Evolutionary conservation across 805 yeast species (phyloP).

Genomic region (Maudiozyma saulgeensis): DNA sequence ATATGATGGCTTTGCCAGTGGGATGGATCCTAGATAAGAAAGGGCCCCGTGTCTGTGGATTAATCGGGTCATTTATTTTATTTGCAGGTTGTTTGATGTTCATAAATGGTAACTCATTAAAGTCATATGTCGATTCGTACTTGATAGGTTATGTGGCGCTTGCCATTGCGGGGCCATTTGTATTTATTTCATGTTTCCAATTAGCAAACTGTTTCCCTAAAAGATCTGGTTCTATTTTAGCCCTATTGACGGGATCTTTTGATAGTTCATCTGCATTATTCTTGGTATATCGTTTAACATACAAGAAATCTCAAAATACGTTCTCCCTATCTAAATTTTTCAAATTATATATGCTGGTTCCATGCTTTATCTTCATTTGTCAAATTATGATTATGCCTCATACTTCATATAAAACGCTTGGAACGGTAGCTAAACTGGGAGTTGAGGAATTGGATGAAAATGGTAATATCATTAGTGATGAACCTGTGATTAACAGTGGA

Average conservation of each 20-base stretch:
- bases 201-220: conserved; percentile 79
- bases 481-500: background rate
- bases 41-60: conserved; percentile 76
- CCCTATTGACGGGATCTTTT: conserved; percentile 85
- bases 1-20: conserved; percentile 71
- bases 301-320: conserved; percentile 31
- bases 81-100: conserved; percentile 42
- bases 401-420: conserved; percentile 63
- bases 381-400: conserved; percentile 75
- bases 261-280: conserved; percentile 89
- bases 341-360: conserved; percentile 58
- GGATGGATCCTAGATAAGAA: conserved; percentile 67
- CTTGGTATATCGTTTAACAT: conserved; percentile 57
- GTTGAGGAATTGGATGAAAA: conserved; percentile 68
- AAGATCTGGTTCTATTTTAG: conserved; percentile 70
- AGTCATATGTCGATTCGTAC: conserved; percentile 47
- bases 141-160: conserved; percentile 62
- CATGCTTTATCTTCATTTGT: conserved; percentile 63
- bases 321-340: conserved; percentile 50
- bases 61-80: conserved; percentile 57
- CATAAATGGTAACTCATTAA: conserved; percentile 8
- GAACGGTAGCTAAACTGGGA: conserved; percentile 54
- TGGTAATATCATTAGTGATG: conserved; percentile 38
- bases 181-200: conserved; percentile 83
- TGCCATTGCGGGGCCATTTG: conserved; percentile 92